Base-by-base conservation (phyloP, 2,329 filamentous ascomycete genomes). In the Ophiocordyceps camponoti-floridani region DNA sequence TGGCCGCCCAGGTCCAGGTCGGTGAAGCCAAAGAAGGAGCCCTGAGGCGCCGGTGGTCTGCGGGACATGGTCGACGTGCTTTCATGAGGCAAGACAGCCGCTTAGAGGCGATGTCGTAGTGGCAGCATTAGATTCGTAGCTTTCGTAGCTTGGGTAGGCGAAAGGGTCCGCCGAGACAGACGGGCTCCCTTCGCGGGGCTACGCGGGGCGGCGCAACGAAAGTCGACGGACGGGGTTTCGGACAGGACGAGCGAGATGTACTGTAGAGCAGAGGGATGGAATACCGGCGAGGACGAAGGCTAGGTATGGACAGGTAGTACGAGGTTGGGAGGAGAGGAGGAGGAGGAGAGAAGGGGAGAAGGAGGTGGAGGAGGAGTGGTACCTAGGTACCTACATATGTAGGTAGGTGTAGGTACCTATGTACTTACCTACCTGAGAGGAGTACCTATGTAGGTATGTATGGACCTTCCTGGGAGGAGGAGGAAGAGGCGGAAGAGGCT, bases 1-100 rank as follows among this genome's bases (percentile, higher is more conserved):
- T 55, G 56, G 46, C 53, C 54, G 47, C 51, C 51, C 44, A 44
- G 23, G 35, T 48, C 47, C 30, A 46, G 35, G 42, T 46, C 41
- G 28, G 40, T 18, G 42, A 47, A 46, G 30, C 44, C 46, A 30
- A 45, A 47, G 44, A 42, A 45, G 40, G 19, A 43, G 45, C 47
- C 45, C 52, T 55, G 46, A 23, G 40, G 43, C 50, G 55, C 51
- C 50, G 55, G 46, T 44, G 40, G 46, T 19, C 40, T 40, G 30
- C 43, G 44, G 19, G 44, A 43, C 46, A 47, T 47, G 43, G 23
- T 47, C 23, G 45, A 12, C 16, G 45, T n/a, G 27, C 33, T 35
- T 33, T 43, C 43, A 40, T 44, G 30, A 23, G 40, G 23, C 26
- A 37, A 16, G 43, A 26, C 33, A 40, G 12, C 35, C 43, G 19